Conservation (phyloP, 768 basidiomycete genomes). For the Lentinula aciculospora region DNA sequence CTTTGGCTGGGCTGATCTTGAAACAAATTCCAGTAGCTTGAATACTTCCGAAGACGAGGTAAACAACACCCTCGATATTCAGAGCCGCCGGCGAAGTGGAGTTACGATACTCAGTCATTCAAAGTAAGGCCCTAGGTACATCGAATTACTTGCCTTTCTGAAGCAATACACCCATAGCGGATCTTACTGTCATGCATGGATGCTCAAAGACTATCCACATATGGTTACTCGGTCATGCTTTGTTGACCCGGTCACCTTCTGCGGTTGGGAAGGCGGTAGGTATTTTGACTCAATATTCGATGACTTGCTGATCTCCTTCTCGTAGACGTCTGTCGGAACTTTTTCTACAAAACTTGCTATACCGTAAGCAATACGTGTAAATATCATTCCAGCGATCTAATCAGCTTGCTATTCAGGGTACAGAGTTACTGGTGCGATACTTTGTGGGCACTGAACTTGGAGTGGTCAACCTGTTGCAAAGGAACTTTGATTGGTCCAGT, state of each 20-base stretch:
- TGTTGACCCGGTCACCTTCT: conserved; percentile 87
- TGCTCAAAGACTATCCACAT: conserved; percentile 71
- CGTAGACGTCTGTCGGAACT: conserved; percentile 82
- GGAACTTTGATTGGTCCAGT: conserved; percentile 81
- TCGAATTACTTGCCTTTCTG: background rate
- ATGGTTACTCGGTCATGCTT: conserved; percentile 77
- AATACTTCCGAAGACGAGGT: conserved; percentile 13
- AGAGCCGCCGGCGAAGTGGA: conserved; percentile 34
- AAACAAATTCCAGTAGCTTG: conserved; percentile 1
- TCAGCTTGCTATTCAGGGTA: conserved; percentile 38
- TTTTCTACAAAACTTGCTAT: conserved; percentile 67
- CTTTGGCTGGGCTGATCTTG: conserved; percentile 56
- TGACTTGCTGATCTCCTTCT: background rate
- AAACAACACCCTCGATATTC: conserved; percentile 13
- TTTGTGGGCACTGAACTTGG: conserved; percentile 88
- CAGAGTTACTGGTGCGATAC: conserved; percentile 80
- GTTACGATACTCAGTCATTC: conserved; percentile 84
- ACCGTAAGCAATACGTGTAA: conserved; percentile 39
- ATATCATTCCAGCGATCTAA: conserved; percentile 2
- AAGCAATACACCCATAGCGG: conserved; percentile 37
- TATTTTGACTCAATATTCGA: conserved; percentile 9
- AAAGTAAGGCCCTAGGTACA: conserved; percentile 48
- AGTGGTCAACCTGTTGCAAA: conserved; percentile 76
- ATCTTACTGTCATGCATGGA: conserved; percentile 84
- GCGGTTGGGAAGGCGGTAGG: conserved; percentile 90